Conservation (phyloP, 495 filamentous ascomycete genomes). For the Trichoderma parareesei region DNA sequence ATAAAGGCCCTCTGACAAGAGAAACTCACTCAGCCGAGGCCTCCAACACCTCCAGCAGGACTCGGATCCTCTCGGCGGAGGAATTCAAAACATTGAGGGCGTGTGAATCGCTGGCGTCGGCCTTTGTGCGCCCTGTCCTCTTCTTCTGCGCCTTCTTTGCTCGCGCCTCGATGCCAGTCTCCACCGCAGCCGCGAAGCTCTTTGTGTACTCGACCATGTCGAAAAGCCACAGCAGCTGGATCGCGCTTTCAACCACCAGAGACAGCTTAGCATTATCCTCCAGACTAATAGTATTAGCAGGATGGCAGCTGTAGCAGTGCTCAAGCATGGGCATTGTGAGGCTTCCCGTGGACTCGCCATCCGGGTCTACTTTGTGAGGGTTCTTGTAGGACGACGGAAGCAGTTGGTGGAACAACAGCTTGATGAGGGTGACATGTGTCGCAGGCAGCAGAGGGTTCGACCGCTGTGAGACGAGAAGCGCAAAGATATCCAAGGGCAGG, state of each 20-base stretch:
- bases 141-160: conserved; percentile 41
- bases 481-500: conserved; percentile 63
- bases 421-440: conserved; percentile 52
- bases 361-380: conserved; percentile 31
- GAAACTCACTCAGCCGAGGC: background rate
- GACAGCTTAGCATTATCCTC: conserved; percentile 77
- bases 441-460: conserved; percentile 38
- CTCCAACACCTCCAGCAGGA: conserved; percentile 26
- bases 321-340: conserved; percentile 55
- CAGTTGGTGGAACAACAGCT: conserved; percentile 55
- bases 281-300: conserved; percentile 52
- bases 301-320: conserved; percentile 60
- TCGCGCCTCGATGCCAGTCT: conserved; percentile 57
- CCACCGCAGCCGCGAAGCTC: conserved; percentile 41
- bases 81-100: conserved; percentile 28
- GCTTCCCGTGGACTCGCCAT: conserved; percentile 26
- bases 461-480: conserved; percentile 53
- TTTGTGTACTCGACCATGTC: conserved; percentile 37
- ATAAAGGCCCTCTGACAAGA: background rate
- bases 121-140: conserved; percentile 34
- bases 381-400: conserved; percentile 49
- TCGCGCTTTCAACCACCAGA: conserved; percentile 62
- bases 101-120: conserved; percentile 24
- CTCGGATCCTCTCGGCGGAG: conserved; percentile 32
- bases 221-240: conserved; percentile 47